Percentiles rank a stretch among this genome's conserved stretches.
phyloP scores from a whole-genome alignment of 2,329 filamentous ascomycete genomes.

The Exophiala viscosa region DNA sequence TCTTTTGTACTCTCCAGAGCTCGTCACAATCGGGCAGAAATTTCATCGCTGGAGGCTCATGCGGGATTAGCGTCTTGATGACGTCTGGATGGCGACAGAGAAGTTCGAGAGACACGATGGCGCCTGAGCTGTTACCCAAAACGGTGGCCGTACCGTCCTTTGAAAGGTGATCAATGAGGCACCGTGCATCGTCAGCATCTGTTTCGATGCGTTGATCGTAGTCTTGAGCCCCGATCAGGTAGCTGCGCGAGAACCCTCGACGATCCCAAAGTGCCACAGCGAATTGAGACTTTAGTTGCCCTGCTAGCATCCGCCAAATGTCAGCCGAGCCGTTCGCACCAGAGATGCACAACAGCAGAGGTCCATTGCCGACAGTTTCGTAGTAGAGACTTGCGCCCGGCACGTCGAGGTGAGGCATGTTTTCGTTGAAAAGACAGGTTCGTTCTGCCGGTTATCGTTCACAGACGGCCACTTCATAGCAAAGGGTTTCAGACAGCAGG shows the following conservation, averaged over 20 bases:
- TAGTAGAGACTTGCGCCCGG: neutral
- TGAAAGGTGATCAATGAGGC: neutral
- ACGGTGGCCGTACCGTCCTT: neutral
- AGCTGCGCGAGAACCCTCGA: conserved; percentile 18
- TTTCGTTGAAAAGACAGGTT: too few relatives aligned
- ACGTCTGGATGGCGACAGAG: neutral
- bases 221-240: neutral
- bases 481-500: too few relatives aligned
- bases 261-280: conserved; percentile 15
- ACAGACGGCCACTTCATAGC: too few relatives aligned
- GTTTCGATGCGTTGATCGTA: neutral
- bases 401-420: neutral
- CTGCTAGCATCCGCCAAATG: conserved; percentile 8
- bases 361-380: neutral
- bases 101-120: conserved; percentile 2
- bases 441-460: too few relatives aligned
- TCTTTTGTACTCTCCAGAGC: neutral
- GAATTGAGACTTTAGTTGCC: conserved; percentile 5
- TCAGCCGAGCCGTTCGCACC: conserved; percentile 11
- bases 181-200: neutral
- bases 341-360: conserved; percentile 13
- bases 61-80: neutral
- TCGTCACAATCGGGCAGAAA: neutral
- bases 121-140: conserved; percentile 2
- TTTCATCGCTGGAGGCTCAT: neutral